Evolutionary conservation across 2,329 filamentous ascomycete species (phyloP).

Genomic region (Exophiala sp.): DNA sequence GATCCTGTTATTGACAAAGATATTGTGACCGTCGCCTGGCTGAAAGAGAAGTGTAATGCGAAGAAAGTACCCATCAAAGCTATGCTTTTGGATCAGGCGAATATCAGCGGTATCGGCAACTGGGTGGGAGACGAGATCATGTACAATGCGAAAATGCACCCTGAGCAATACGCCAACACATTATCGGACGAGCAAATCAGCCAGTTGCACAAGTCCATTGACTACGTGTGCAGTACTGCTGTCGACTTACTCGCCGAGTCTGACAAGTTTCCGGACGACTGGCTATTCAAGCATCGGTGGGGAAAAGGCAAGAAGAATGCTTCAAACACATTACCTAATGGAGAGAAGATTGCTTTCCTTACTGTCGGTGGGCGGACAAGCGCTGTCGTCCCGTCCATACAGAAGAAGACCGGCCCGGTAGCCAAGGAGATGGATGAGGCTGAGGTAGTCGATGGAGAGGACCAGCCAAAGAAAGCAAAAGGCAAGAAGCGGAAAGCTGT

Average conservation of each 20-base stretch:
- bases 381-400: slow-evolving; percentile 77
- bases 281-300: slow-evolving; percentile 89
- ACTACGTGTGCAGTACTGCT: slow-evolving; percentile 75
- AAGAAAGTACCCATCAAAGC: slow-evolving; percentile 88
- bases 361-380: slow-evolving; percentile 90
- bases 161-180: slow-evolving; percentile 86
- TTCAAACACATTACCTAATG: slow-evolving; percentile 68
- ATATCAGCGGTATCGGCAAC: slow-evolving; percentile 90
- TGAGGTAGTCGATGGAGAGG: slow-evolving; percentile 23
- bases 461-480: slow-evolving; percentile 27
- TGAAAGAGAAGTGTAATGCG: slow-evolving; percentile 65
- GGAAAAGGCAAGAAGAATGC: slow-evolving; percentile 76
- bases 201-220: slow-evolving; percentile 67
- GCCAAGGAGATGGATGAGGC: slow-evolving; percentile 49
- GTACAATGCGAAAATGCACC: slow-evolving; percentile 83
- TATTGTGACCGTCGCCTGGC: slow-evolving; percentile 70
- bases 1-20: slow-evolving; percentile 84
- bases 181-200: slow-evolving; percentile 69
- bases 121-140: slow-evolving; percentile 96
- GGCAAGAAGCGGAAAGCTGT: slow-evolving; percentile 36
- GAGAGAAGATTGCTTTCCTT: slow-evolving; percentile 78
- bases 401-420: slow-evolving; percentile 72
- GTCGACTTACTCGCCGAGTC: slow-evolving; percentile 78
- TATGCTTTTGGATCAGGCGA: slow-evolving; percentile 78
- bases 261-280: slow-evolving; percentile 77